Conservation (phyloP, 768 basidiomycete genomes). For the Mycena crocata region DNA sequence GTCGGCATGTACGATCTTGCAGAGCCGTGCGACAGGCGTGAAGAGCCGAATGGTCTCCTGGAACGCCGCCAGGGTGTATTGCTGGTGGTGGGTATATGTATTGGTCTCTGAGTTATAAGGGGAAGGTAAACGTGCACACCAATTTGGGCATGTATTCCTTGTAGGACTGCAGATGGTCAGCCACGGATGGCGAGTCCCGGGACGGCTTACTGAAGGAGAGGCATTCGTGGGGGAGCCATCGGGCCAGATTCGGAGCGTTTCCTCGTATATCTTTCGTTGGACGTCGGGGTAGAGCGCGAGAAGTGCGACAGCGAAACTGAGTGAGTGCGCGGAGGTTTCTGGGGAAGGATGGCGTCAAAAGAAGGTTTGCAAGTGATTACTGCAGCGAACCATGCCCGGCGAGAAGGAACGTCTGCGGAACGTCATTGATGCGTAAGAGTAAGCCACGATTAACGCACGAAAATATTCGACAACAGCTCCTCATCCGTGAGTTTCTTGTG, state of each 20-base stretch:
- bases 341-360: not conserved
- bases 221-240: constrained; percentile 41
- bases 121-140: constrained; percentile 44
- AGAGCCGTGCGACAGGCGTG: constrained; percentile 50
- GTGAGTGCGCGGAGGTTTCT: constrained; percentile 62
- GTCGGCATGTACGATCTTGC: constrained; percentile 49
- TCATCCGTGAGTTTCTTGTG: constrained; percentile 53
- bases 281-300: constrained; percentile 63
- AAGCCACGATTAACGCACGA: constrained; percentile 45
- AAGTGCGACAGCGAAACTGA: constrained; percentile 54
- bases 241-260: constrained; percentile 55
- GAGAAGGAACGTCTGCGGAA: constrained; percentile 54
- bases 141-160: constrained; percentile 52
- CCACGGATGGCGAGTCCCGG: not conserved
- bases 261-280: constrained; percentile 59
- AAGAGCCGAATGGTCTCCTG: constrained; percentile 60
- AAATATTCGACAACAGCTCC: constrained; percentile 61
- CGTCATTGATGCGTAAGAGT: not conserved
- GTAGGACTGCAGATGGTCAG: constrained; percentile 46
- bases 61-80: constrained; percentile 56
- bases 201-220: constrained; percentile 42
- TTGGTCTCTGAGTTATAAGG: no score
- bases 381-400: constrained; percentile 57
- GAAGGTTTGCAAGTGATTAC: not conserved
- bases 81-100: constrained; percentile 48